phyloP scores from a whole-genome alignment of 768 basidiomycete species.

The Leccinellum luteum region DNA sequence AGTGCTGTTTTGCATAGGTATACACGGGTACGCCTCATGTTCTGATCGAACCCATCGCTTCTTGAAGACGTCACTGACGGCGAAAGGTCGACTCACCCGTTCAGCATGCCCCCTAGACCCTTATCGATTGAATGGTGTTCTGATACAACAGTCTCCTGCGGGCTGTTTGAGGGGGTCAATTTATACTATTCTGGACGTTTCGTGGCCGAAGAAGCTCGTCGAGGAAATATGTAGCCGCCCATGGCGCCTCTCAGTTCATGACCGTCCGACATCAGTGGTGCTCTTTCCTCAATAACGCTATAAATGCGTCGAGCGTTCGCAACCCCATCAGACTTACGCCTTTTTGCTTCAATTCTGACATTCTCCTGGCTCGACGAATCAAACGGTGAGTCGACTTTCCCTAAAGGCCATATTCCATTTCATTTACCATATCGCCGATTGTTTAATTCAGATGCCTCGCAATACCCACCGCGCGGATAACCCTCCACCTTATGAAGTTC shows the following conservation, averaged over 20 bases:
- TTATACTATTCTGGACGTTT: constrained; percentile 3
- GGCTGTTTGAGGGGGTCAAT: not conserved
- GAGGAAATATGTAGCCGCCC: constrained; percentile 16
- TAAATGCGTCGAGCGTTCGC: constrained; percentile 13
- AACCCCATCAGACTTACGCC: constrained; percentile 2
- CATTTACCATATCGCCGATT: constrained; percentile 1
- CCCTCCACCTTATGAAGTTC: constrained; percentile 20
- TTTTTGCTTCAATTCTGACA: not conserved
- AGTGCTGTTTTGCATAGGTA: not conserved
- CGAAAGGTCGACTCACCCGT: constrained; percentile 11
- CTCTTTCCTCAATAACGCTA: constrained; percentile 3
- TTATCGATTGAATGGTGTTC: constrained; percentile 13
- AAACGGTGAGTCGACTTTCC: constrained; percentile 11
- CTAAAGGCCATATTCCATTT: not conserved
- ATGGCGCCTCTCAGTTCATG: not conserved
- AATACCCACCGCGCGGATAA: constrained; percentile 3
- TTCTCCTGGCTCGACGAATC: not conserved
- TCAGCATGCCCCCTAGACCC: constrained; percentile 12
- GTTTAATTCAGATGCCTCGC: constrained; percentile 12
- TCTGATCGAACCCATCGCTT: constrained; percentile 7
- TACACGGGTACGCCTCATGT: constrained; percentile 16
- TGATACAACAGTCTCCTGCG: constrained; percentile 6
- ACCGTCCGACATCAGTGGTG: not conserved
- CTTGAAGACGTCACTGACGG: constrained; percentile 10
- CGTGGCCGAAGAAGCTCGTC: not conserved